phyloP scores from a whole-genome alignment of 2,329 filamentous ascomycete genomes.

The Xylaria polymorpha region DNA sequence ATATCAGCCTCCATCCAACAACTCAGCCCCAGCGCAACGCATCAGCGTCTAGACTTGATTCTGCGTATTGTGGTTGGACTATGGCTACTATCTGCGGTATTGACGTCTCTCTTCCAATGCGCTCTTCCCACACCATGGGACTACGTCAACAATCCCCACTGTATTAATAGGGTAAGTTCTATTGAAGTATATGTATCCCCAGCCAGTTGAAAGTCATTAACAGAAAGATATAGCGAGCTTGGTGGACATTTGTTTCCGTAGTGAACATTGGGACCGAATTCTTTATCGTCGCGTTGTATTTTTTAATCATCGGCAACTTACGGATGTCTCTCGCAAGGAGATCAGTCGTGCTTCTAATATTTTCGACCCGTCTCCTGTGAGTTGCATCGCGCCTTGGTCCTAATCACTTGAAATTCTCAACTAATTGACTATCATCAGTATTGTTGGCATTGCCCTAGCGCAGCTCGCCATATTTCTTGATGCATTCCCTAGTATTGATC shows the following conservation, averaged over 20 bases:
- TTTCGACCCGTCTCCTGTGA: conserved; percentile 38
- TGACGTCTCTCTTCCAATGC: conserved; percentile 42
- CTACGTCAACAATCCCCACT: conserved; percentile 36
- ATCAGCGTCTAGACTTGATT: conserved; percentile 33
- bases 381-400: conserved; percentile 3
- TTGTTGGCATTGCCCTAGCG: conserved; percentile 33
- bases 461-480: conserved; percentile 35
- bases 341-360: conserved; percentile 30
- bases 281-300: conserved; percentile 36
- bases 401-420: background rate
- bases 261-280: conserved; percentile 38
- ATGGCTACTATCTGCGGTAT: conserved; percentile 36
- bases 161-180: conserved; percentile 39
- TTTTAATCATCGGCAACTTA: conserved; percentile 34
- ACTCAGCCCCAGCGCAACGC: conserved; percentile 35
- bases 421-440: conserved; percentile 22
- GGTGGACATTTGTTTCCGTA: conserved; percentile 35
- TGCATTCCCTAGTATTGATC: conserved; percentile 25
- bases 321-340: conserved; percentile 31
- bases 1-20: conserved; percentile 39
- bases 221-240: conserved; percentile 28
- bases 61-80: conserved; percentile 36
- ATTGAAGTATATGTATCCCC: no score
- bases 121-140: conserved; percentile 42
- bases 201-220: background rate